Evolutionary conservation across 2,329 filamentous ascomycete genomes (phyloP).

Genomic region (Fusarium hostae): DNA sequence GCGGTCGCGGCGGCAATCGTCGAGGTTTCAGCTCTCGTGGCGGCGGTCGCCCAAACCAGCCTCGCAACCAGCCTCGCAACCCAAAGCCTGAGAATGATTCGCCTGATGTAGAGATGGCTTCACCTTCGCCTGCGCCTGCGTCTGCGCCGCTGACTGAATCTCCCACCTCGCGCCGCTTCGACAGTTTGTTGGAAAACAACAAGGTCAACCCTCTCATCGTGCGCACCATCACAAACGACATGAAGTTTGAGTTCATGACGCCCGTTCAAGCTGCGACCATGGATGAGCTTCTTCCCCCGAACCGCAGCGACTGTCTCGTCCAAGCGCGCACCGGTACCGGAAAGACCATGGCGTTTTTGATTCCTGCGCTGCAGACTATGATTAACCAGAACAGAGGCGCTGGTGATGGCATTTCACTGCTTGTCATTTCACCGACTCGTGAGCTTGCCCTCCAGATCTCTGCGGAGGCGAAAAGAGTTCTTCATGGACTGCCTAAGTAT

Average conservation of each 20-base stretch:
- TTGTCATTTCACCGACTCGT: slow-evolving; percentile 77
- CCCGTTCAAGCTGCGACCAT: slow-evolving; percentile 66
- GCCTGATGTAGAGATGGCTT: not conserved
- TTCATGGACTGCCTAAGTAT: slow-evolving; percentile 78
- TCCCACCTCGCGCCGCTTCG: slow-evolving; percentile 58
- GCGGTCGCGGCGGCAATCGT: slow-evolving; percentile 15
- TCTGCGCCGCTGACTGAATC: slow-evolving; percentile 47
- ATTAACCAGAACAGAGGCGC: slow-evolving; percentile 56
- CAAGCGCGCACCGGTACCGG: slow-evolving; percentile 90
- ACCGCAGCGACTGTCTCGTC: slow-evolving; percentile 68
- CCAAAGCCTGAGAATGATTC: not conserved
- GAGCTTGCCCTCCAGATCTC: slow-evolving; percentile 78
- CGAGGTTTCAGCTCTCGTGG: not conserved
- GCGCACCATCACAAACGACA: slow-evolving; percentile 59
- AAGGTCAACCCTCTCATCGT: slow-evolving; percentile 60
- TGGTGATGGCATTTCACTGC: slow-evolving; percentile 62
- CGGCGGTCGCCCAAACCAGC: slow-evolving; percentile 6
- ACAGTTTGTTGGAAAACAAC: slow-evolving; percentile 54
- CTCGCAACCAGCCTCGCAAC: not conserved
- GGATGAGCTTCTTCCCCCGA: slow-evolving; percentile 58
- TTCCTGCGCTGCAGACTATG: slow-evolving; percentile 85
- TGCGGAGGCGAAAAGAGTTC: slow-evolving; percentile 75
- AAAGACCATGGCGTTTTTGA: slow-evolving; percentile 85
- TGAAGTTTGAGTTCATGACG: slow-evolving; percentile 64
- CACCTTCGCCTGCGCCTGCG: not conserved